Percentiles rank a stretch among this genome's conserved stretches.
Conservation (phyloP, 257 asterid species). For the Solanum bulbocastanum region DNA sequence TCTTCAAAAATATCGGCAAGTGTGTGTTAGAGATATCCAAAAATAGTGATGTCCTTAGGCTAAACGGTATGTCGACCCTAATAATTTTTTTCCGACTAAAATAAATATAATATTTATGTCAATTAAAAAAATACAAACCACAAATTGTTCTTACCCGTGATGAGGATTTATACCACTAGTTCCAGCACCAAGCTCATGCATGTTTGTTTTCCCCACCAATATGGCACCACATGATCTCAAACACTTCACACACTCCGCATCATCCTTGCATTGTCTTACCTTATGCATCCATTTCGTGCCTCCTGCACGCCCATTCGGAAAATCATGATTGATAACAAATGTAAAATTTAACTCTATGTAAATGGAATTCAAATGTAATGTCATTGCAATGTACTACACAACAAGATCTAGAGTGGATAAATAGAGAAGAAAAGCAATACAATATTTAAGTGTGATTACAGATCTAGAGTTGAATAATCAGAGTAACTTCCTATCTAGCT, state of each 20-base stretch:
- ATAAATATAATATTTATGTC: background rate
- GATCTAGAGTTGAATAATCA: background rate
- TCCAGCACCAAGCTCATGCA: conserved; percentile 98
- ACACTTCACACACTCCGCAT: conserved; percentile 65
- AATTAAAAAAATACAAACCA: background rate
- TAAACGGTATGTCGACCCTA: background rate
- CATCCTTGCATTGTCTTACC: conserved; percentile 48
- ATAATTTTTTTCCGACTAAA: background rate
- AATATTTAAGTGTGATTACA: background rate
- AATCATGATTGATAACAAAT: background rate
- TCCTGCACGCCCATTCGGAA: conserved; percentile 25
- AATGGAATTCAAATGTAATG: background rate
- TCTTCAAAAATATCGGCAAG: too few relatives aligned
- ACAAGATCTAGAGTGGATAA: background rate
- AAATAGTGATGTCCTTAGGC: background rate
- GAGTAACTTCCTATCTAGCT: background rate
- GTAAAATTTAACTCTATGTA: background rate
- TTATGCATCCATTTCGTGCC: conserved; percentile 90
- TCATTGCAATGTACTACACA: background rate
- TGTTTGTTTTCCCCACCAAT: conserved; percentile 79
- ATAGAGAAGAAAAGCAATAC: background rate
- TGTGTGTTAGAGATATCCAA: background rate
- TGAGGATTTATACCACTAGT: conserved; percentile 95
- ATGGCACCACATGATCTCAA: conserved; percentile 81
- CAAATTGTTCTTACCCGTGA: conserved; percentile 44